phyloP scores from a whole-genome alignment of 1,284 basidiomycete species.

The Psilocybe mexicana region DNA sequence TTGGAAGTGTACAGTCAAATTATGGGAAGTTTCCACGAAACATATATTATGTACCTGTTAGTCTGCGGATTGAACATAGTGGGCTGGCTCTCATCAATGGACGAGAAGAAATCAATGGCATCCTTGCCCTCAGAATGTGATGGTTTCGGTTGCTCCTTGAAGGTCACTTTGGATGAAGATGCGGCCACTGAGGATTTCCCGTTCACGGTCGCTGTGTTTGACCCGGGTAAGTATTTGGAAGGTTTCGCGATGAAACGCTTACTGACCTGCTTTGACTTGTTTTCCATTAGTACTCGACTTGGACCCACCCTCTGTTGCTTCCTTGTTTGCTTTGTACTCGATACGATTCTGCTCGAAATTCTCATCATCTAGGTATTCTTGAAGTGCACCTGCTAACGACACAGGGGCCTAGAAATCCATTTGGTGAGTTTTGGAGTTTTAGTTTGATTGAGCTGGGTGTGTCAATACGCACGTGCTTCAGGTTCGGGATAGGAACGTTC shows the following conservation, averaged over 20 bases:
- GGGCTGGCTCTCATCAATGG: constrained; percentile 84
- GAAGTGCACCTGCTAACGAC: constrained; percentile 87
- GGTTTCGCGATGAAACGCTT: neutral
- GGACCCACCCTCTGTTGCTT: constrained; percentile 55
- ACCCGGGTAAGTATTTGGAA: neutral
- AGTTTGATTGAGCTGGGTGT: neutral
- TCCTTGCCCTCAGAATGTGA: constrained; percentile 32
- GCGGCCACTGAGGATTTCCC: constrained; percentile 8
- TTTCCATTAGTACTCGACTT: constrained; percentile 23
- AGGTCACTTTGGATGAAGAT: constrained; percentile 18
- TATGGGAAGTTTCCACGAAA: neutral
- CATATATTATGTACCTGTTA: constrained; percentile 42
- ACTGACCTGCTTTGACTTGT: constrained; percentile 23
- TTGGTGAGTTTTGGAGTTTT: neutral
- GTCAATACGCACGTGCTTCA: constrained; percentile 76
- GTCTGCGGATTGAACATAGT: constrained; percentile 71
- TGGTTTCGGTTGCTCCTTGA: constrained; percentile 20
- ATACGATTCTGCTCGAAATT: constrained; percentile 94
- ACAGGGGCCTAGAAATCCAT: constrained; percentile 74
- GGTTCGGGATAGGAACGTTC: constrained; percentile 91
- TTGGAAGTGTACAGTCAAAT: constrained; percentile 3
- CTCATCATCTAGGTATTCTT: constrained; percentile 95
- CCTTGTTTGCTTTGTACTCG: constrained; percentile 89
- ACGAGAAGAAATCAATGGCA: constrained; percentile 87
- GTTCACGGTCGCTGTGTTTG: neutral